phyloP scores from a whole-genome alignment of 1,139 yeast genomes.

The Meyerozyma guilliermondii region DNA sequence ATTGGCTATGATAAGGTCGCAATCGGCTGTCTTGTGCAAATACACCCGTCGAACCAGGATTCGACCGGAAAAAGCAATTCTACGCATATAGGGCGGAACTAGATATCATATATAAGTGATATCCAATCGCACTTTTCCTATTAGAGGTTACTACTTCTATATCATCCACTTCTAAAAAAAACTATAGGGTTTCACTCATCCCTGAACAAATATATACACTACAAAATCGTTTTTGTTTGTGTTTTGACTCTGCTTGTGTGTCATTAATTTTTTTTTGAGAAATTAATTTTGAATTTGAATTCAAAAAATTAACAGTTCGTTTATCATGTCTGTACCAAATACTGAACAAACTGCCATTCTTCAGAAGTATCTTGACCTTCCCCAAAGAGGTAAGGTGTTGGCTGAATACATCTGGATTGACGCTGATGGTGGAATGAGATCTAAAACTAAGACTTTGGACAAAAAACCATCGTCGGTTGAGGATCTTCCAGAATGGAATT shows the following conservation, averaged over 20 bases:
- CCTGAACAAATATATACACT: neutral
- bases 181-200: neutral
- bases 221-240: neutral
- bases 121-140: slow-evolving; percentile 1
- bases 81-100: slow-evolving; percentile 1
- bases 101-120: neutral
- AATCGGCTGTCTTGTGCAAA: slow-evolving; percentile 1
- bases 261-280: neutral
- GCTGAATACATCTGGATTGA: slow-evolving; percentile 99
- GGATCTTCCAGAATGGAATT: slow-evolving; percentile 98
- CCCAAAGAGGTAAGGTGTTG: slow-evolving; percentile 79
- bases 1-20: slow-evolving; percentile 1
- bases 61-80: slow-evolving; percentile 1
- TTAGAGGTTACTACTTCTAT: slow-evolving; percentile 1
- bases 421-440: slow-evolving; percentile 86
- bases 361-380: slow-evolving; percentile 75
- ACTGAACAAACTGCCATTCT: slow-evolving; percentile 72
- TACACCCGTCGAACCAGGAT: neutral
- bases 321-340: slow-evolving; percentile 25
- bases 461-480: slow-evolving; percentile 68
- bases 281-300: neutral
- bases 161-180: neutral
- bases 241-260: slow-evolving; percentile 1
- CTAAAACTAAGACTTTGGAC: slow-evolving; percentile 84
- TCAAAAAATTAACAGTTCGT: slow-evolving; percentile 3